Evolutionary conservation across 2,329 filamentous ascomycete genomes (phyloP), one percentile per base, ranked within the genome.

Genomic region (Colletotrichum cereale): DNA sequence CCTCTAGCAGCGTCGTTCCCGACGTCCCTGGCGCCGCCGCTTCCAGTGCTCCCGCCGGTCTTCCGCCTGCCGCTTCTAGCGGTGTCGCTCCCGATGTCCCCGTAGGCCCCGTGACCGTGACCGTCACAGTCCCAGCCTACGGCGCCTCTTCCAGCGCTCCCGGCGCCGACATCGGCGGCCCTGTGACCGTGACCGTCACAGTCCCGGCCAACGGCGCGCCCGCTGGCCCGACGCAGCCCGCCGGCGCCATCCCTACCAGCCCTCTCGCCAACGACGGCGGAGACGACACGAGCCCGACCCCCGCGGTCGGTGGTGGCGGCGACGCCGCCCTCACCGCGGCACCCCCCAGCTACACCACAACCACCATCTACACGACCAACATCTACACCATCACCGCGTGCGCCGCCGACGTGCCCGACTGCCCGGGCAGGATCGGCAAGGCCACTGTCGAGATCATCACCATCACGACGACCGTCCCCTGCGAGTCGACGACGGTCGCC

Each of bases 381-480:
- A 44, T 71, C 42, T 58, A 62, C 63, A 74, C 73, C 60, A 29
- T 74, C 55, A 75, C 72, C 21, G 38, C 66, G 10, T 75, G 74
- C 48, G 44, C 64, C 8, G 55, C 73, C n/a, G 52, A 65, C 14
- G 65, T 71, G 14, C 40, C 68, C 34, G 65, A 63, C 64, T 71
- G 68, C 68, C 57, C 57, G 11, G 57, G 5, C 36, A 52, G 11
- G 29, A 10, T 52, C n/a, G 47, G 60, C 31, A 60, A 52, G n/a
- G 31, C 80, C 44, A 82, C 79, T 67, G 84, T 82, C 66, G 78
- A 82, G 78, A 80, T 80, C 74, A 65, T 81, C 65, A 76, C 79
- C 64, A 73, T 81, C 76, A 81, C 81, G 67, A 83, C 80, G 79
- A 83, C 81, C 61, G 68, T 83, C 7, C 48, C 48, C 77, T 81